Evolutionary conservation across 768 basidiomycete genomes (phyloP), one percentile per base, ranked within the genome.

Genomic region (Mrakia frigida): DNA sequence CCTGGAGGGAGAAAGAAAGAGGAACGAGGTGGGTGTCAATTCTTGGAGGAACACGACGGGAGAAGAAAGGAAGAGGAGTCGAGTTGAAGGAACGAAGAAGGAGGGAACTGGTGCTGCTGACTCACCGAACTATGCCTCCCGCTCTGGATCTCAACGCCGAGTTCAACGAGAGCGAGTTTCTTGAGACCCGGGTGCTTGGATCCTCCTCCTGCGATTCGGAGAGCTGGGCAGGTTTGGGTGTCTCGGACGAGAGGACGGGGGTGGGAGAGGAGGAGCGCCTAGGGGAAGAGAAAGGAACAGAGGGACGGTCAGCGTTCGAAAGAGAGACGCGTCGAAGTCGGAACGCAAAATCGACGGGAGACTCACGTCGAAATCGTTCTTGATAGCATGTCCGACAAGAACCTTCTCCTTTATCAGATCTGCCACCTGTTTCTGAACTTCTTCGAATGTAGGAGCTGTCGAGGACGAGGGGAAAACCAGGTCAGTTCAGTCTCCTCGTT

Each of bases 111-210:
- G n/a, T n/a, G n/a, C n/a, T n/a, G n/a, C n/a, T n/a, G 25, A 39
- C 74, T 39, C 82, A 95, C 95, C 83, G 93, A 94, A 46, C 88
- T 92, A 82, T 98, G 96, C 80, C 97, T 93, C 13, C 93, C 94
- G 31, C 85, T 83, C 82, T 98, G 95, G 74, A 98, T 98, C 25
- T 87, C 86, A 1, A 93, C 80, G 2, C 87, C 91, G 3, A 98
- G 83, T 79, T 95, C 92, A 79, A 92, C 87, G 80, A 89, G 88
- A 6, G 91, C 91, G 28, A 98, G 87, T 78, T 89, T 88, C 56
- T 92, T 88, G 71, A 98, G 85, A 21, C 92, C 91, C 3, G 92
- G 87, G n/a, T 86, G 86, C 79, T 88, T 88, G 35, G 87, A 89
- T 78, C 74, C 69, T 56, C 69, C 46, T 31, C 52, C 67, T 52